Evolutionary conservation across 257 asterid genomes (phyloP).

Genomic region (Cinchona pubescens): DNA sequence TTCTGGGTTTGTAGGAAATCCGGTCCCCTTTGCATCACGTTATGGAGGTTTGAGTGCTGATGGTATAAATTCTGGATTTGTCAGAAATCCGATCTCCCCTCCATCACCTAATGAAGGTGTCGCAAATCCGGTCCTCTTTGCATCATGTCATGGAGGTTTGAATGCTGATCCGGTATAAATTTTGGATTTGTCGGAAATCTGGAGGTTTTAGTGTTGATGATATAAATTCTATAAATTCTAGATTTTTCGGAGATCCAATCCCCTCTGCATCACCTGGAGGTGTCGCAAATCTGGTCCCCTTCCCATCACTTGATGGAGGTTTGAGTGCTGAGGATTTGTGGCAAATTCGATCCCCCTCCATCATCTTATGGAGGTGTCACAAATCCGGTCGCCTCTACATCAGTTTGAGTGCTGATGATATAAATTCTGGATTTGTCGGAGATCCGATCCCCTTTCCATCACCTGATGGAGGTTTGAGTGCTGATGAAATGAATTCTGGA

Average conservation of each 20-base stretch:
- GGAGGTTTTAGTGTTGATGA: slow-evolving; percentile 38
- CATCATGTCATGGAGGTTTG: too few relatives aligned
- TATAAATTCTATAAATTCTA: too few relatives aligned
- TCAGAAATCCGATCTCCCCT: slow-evolving; percentile 32
- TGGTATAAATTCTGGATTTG: slow-evolving; percentile 43
- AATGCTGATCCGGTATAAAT: slow-evolving; percentile 47
- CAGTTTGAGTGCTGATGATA: slow-evolving; percentile 47
- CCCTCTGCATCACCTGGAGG: too few relatives aligned
- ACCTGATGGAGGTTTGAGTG: slow-evolving; percentile 40
- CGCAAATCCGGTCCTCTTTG: slow-evolving; percentile 30
- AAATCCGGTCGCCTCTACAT: too few relatives aligned
- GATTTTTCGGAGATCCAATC: slow-evolving; percentile 25
- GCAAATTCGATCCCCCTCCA: slow-evolving; percentile 32
- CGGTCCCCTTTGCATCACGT: slow-evolving; percentile 28
- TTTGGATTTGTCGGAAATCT: slow-evolving; percentile 38
- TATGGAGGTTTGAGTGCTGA: slow-evolving; percentile 42
- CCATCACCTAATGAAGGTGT: too few relatives aligned
- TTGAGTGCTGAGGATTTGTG: too few relatives aligned
- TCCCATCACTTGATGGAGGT: slow-evolving; percentile 41
- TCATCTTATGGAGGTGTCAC: too few relatives aligned
- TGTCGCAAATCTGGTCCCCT: too few relatives aligned
- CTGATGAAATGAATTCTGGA: too few relatives aligned
- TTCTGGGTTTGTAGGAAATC: too few relatives aligned
- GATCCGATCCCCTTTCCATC: slow-evolving; percentile 28
- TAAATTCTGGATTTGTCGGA: slow-evolving; percentile 43